Conservation (phyloP, 192 early-diverging fungal species). For the Mortierella alpina region DNA sequence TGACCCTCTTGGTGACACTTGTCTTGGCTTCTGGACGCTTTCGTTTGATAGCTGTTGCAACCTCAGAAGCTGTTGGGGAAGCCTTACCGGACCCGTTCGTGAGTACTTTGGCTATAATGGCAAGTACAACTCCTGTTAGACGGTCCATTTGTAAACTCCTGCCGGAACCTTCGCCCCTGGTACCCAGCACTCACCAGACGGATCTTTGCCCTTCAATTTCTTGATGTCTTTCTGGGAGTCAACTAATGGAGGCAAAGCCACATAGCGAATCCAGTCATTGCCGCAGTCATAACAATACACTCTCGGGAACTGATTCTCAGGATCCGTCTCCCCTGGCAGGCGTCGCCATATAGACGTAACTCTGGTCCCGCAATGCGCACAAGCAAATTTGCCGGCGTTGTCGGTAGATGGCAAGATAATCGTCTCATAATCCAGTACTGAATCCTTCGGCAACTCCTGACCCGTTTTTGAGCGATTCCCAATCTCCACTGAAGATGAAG, state of each 20-base stretch:
- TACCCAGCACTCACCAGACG: background rate
- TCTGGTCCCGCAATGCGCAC: constrained; percentile 54
- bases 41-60: constrained; percentile 19
- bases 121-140: no score
- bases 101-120: constrained; percentile 15
- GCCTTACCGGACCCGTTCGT: constrained; percentile 8
- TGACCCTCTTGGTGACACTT: constrained; percentile 16
- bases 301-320: constrained; percentile 45
- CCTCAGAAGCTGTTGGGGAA: constrained; percentile 3
- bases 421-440: constrained; percentile 38
- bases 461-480: constrained; percentile 39
- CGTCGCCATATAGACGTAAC: constrained; percentile 52
- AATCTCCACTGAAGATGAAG: constrained; percentile 26
- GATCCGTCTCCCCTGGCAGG: constrained; percentile 54
- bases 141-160: constrained; percentile 17
- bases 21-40: constrained; percentile 27
- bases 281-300: constrained; percentile 67
- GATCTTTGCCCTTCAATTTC: constrained; percentile 27
- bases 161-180: constrained; percentile 11
- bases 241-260: constrained; percentile 42
- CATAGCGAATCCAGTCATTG: constrained; percentile 69
- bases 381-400: constrained; percentile 40
- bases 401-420: constrained; percentile 39
- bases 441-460: constrained; percentile 37
- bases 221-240: constrained; percentile 38